Percentiles rank a stretch among this genome's conserved stretches.
These are phyloP conservation scores for Jamesozyma spencerorum DNA, from an alignment of 805 yeast genomes.

Conservation along the genomic window DNA sequence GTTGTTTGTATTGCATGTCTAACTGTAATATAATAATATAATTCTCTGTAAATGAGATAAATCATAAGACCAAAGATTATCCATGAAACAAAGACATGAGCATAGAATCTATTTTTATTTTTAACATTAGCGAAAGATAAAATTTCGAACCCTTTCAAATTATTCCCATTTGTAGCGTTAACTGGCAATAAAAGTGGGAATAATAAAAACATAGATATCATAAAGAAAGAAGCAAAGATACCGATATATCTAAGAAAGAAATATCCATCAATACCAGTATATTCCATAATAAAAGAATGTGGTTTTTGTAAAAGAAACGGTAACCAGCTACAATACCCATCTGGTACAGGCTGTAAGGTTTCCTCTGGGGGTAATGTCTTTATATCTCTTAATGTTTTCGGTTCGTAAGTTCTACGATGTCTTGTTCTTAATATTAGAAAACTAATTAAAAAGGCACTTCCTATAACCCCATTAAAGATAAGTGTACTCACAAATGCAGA, in stretches of 20 bases:
- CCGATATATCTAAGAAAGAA: slow-evolving; percentile 59
- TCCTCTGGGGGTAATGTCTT: slow-evolving; percentile 34
- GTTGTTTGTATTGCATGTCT: slow-evolving; percentile 69
- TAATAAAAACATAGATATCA: slow-evolving; percentile 44
- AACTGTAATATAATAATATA: slow-evolving; percentile 59
- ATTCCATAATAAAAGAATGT: slow-evolving; percentile 55
- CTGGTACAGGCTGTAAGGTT: slow-evolving; percentile 56
- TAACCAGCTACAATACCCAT: slow-evolving; percentile 57
- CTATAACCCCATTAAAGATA: slow-evolving; percentile 55
- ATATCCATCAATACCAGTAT: slow-evolving; percentile 68
- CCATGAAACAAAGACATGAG: slow-evolving; percentile 74
- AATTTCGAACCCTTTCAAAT: slow-evolving; percentile 50
- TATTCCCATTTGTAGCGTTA: slow-evolving; percentile 60
- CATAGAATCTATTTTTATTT: slow-evolving; percentile 56
- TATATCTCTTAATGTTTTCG: slow-evolving; percentile 46
- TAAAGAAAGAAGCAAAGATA: slow-evolving; percentile 43
- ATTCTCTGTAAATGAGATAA: slow-evolving; percentile 62
- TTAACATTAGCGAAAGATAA: slow-evolving; percentile 55
- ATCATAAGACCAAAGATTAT: slow-evolving; percentile 55
- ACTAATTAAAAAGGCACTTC: slow-evolving; percentile 43
- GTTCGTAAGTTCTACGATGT: slow-evolving; percentile 69
- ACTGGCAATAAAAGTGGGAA: slow-evolving; percentile 69
- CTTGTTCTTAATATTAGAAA: slow-evolving; percentile 59
- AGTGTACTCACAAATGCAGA: slow-evolving; percentile 70
- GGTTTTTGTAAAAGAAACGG: slow-evolving; percentile 43